These are phyloP conservation scores for Malassezia obtusa DNA, from an alignment of 1,284 basidiomycete genomes.

Conservation along the genomic window DNA sequence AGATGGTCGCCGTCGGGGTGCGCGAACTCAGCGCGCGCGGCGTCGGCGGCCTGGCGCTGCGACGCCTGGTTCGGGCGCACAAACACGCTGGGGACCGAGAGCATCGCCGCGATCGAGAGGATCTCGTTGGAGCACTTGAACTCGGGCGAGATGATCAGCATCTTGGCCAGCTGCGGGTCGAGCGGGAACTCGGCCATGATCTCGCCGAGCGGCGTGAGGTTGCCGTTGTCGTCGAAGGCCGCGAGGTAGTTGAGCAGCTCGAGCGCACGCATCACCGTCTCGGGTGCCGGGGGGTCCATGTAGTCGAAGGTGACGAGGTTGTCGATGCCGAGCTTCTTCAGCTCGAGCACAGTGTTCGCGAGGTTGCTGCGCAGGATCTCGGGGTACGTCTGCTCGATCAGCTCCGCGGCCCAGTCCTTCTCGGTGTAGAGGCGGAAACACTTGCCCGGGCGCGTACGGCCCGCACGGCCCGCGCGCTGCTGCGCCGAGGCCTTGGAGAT, in stretches of 20 bases:
- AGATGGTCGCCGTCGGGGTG: conserved; percentile 94
- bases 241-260: conserved; percentile 86
- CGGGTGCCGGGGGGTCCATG: conserved; percentile 66
- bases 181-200: conserved; percentile 98
- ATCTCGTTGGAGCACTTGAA: conserved; percentile 95
- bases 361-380: conserved; percentile 77
- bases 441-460: conserved; percentile 88
- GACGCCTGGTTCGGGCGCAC: conserved; percentile 58
- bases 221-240: conserved; percentile 88
- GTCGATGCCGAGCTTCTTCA: conserved; percentile 75
- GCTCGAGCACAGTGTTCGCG: conserved; percentile 83
- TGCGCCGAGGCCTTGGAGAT: conserved; percentile 95
- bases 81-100: conserved; percentile 86
- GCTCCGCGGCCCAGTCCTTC: conserved; percentile 73
- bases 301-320: conserved; percentile 64
- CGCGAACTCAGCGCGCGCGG: conserved; percentile 75
- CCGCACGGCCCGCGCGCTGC: conserved; percentile 90
- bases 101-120: conserved; percentile 86
- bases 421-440: conserved; percentile 96
- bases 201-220: conserved; percentile 71
- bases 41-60: conserved; percentile 79
- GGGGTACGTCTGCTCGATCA: conserved; percentile 92
- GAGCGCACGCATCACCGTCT: conserved; percentile 93
- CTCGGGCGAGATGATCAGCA: conserved; percentile 85
- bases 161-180: conserved; percentile 85